Conservation (phyloP, 441 rosid genomes). For the Dalechampia spathulata region DNA sequence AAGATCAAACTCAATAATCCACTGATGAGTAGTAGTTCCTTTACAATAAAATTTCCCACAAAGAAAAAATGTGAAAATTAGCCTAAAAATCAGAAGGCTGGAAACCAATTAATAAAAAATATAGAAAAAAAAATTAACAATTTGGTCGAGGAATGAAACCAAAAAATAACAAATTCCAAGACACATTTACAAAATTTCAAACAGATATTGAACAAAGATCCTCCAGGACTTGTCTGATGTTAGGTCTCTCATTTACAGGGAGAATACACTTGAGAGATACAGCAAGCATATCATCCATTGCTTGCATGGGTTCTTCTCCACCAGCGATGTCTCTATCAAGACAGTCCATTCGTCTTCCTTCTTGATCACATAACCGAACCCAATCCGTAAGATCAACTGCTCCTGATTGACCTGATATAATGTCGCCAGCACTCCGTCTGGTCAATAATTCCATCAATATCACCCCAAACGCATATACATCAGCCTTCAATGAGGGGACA, state of each 20-base stretch:
- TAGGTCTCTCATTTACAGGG: conserved; percentile 86
- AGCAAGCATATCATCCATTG: conserved; percentile 83
- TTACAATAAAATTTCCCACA: conserved; percentile 37
- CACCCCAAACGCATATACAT: conserved; percentile 86
- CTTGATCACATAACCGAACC: conserved; percentile 74
- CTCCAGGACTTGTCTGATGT: conserved; percentile 76
- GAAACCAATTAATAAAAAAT: conserved; percentile 36
- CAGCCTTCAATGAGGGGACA: conserved; percentile 60
- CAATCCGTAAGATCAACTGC: conserved; percentile 91
- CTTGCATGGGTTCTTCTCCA: conserved; percentile 73
- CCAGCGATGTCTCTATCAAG: conserved; percentile 79
- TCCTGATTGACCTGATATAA: conserved; percentile 91
- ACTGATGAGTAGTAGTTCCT: conserved; percentile 49
- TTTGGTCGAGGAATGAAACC: conserved; percentile 42
- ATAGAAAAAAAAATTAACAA: conserved; percentile 19
- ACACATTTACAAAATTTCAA: conserved; percentile 76
- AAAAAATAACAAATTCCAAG: conserved; percentile 51
- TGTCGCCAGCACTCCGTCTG: conserved; percentile 84
- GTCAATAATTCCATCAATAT: conserved; percentile 87
- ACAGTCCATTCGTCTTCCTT: conserved; percentile 91
- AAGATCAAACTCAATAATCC: conserved; percentile 41
- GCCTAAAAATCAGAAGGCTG: conserved; percentile 44
- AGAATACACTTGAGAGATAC: conserved; percentile 79
- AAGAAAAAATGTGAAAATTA: conserved; percentile 22
- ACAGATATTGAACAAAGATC: conserved; percentile 57